Percentiles rank a stretch among this genome's conserved stretches.
These are phyloP conservation scores for Camelina neglecta DNA, from an alignment of 345 rosid genomes.

Conservation along the genomic window DNA sequence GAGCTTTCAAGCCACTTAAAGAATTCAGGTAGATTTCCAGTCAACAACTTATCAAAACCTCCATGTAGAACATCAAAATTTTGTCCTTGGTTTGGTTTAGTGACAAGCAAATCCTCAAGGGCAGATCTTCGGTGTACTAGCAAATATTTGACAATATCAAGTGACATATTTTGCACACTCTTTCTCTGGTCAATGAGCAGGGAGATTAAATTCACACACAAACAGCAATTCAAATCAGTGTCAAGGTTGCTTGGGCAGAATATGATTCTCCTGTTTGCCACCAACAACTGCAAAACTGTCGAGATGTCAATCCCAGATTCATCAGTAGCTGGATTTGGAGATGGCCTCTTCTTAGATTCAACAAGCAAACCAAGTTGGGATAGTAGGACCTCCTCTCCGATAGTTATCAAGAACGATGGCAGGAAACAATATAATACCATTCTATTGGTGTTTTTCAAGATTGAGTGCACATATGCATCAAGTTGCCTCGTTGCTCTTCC, in stretches of 20 bases:
- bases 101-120: conserved; percentile 87
- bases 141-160: conserved; percentile 81
- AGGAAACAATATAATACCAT: conserved; percentile 90
- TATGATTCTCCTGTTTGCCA: conserved; percentile 86
- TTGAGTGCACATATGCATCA: conserved; percentile 88
- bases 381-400: conserved; percentile 90
- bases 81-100: conserved; percentile 87
- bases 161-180: conserved; percentile 82
- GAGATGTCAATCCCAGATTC: conserved; percentile 78
- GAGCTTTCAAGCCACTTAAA: conserved; percentile 88
- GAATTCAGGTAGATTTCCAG: conserved; percentile 74
- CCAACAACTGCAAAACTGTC: conserved; percentile 85
- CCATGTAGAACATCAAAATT: conserved; percentile 84
- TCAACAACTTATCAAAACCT: conserved; percentile 93
- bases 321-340: conserved; percentile 57
- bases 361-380: conserved; percentile 73
- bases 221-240: conserved; percentile 90
- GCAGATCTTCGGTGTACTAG: conserved; percentile 91
- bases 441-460: conserved; percentile 91
- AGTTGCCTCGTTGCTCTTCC: conserved; percentile 83
- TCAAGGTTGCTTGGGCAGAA: conserved; percentile 97
- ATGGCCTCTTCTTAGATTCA: conserved; percentile 68
- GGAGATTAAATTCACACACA: conserved; percentile 84
- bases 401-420: conserved; percentile 80
- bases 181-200: conserved; percentile 81